phyloP scores from a whole-genome alignment of 106 monocot species.

The Allium cepa region DNA sequence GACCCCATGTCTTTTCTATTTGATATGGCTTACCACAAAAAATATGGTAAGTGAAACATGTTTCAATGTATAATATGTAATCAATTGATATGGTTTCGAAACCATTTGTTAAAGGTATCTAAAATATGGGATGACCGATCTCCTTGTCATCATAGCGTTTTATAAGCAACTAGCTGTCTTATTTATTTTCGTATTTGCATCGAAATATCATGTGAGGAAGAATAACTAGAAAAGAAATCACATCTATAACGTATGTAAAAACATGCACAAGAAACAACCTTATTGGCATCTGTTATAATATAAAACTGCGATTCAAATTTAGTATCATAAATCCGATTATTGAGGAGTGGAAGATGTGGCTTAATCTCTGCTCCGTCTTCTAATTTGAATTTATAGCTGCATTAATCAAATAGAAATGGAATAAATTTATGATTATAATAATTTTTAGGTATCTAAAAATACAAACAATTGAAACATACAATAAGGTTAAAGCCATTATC shows the following conservation, averaged over 20 bases:
- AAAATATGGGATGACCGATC: too few species aligned
- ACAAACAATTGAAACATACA: conserved; percentile 24
- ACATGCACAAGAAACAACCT: conserved; percentile 30
- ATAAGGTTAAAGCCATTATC: conserved; percentile 65
- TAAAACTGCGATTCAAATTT: conserved; percentile 95
- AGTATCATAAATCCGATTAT: conserved; percentile 83
- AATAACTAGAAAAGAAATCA: too few species aligned
- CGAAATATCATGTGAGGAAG: too few species aligned
- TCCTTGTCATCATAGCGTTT: too few species aligned
- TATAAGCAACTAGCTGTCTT: too few species aligned
- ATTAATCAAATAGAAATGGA: conserved; percentile 3
- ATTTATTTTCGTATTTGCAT: too few species aligned
- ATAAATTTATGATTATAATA: background rate
- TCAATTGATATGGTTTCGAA: too few species aligned
- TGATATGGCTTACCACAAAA: too few species aligned
- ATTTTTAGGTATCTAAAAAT: conserved; percentile 1
- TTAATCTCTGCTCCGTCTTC: conserved; percentile 89
- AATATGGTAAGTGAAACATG: too few species aligned
- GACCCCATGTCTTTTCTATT: too few species aligned
- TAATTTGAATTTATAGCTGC: conserved; percentile 88
- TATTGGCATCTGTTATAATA: conserved; percentile 79
- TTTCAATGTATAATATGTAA: too few species aligned
- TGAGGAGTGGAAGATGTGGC: conserved; percentile 70
- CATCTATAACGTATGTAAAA: background rate
- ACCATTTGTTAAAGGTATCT: too few species aligned